Evolutionary conservation across 257 asterid genomes (phyloP), one percentile per base, ranked within the genome.

Genomic region (Petunia axillaris): DNA sequence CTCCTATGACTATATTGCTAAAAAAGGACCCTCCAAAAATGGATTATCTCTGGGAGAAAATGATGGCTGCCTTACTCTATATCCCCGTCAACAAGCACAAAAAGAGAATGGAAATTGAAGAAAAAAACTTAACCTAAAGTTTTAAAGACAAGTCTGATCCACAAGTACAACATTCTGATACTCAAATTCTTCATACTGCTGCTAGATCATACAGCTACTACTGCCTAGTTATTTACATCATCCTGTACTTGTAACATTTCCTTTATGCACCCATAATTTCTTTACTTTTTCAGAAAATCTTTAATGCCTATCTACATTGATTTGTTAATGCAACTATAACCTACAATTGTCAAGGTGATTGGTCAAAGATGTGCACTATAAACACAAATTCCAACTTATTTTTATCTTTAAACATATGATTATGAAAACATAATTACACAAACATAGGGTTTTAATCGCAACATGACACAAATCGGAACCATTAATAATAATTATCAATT

Each of bases 21-120:
- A 40, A 41, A 79, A 40, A 76, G 70, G 78, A 25, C 67, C 6
- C 3, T 50, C 84, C 77, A 37, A 62, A 86, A 84, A 81, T 80
- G 62, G 84, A 35, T 60, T 60, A 65, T 82, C 38, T 67, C 74
- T 60, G 76, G 76, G 3, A 84, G 80, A 37, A 6, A 15, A 81
- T 53, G 77, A 60, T 50, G 62, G 35, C 77, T 11, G 60, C 13
- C 40, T 71, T 71, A 50, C 77, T 71, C 11, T 35, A 57, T 43
- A 75, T 87, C 76, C 74, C 85, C 85, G 4, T 75, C 79, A 62
- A 43, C 6, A 73, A 66, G 57, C 15, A 40, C 50, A 48, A 43
- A 77, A 53, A 67, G 50, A 54, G 78, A 82, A 37, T 25, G 53
- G 53, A 44, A 3, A 38, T 2, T 38, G 46, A 71, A n/a, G 3